phyloP scores from a whole-genome alignment of 2,329 filamentous ascomycete species.

The Ophiocordyceps unilateralis region DNA sequence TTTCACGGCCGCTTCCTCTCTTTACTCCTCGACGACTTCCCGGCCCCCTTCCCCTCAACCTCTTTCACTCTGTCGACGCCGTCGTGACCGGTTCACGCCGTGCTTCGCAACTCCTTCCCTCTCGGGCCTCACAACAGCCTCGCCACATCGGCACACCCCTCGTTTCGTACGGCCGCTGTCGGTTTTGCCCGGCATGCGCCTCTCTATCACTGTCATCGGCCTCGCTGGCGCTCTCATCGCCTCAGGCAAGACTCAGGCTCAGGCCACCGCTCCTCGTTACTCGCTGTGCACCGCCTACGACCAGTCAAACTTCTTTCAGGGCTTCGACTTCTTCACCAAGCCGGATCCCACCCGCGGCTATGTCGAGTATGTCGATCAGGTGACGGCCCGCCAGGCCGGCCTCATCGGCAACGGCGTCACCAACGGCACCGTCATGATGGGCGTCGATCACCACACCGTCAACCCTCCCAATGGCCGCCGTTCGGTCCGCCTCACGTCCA shows the following conservation, averaged over 20 bases:
- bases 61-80: not conserved
- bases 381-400: constrained; percentile 36
- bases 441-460: constrained; percentile 44
- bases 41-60: not conserved
- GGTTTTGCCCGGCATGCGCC: constrained; percentile 6
- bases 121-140: not conserved
- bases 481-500: constrained; percentile 54
- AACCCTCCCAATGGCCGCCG: constrained; percentile 42
- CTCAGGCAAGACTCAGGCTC: no score
- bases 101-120: no score
- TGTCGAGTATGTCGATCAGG: constrained; percentile 47
- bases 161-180: not conserved
- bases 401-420: constrained; percentile 35
- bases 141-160: not conserved
- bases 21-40: not conserved
- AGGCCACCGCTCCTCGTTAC: constrained; percentile 18
- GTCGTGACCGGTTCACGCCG: constrained; percentile 6
- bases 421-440: constrained; percentile 44
- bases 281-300: constrained; percentile 30
- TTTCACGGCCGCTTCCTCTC: not conserved
- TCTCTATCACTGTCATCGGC: constrained; percentile 1
- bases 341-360: constrained; percentile 59
- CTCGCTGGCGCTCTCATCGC: constrained; percentile 7
- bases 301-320: constrained; percentile 35
- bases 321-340: constrained; percentile 36